Base-by-base conservation (phyloP, 2,329 filamentous ascomycete species). In the Hypocrella siamensis region DNA sequence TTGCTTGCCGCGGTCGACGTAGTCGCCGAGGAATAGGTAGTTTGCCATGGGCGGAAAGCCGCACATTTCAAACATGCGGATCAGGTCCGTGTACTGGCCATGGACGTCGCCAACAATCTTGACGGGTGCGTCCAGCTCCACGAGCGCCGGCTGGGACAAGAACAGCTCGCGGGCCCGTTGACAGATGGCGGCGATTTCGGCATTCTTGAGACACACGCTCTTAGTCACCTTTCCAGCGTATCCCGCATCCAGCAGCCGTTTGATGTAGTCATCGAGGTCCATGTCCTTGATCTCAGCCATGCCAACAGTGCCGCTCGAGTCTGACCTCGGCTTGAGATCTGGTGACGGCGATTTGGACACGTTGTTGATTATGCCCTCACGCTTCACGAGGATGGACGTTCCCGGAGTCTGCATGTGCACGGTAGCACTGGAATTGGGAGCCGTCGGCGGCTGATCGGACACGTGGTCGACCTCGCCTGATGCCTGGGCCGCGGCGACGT, bases 41-140 rank as follows among this genome's bases (percentile, higher is more conserved):
- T 96, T 96, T 25, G 85, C 74, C 39, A 72, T 79, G 2, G 88
- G 88, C 6, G 88, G 88, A 48, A 94, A 96, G 5, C 88, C 88
- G 51, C 88, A 94, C 86, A 94, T 94, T 55, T 96, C 88, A 48
- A 96, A 96, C 70, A 96, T 83, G 40, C 88, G 77, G 47, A 96
- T 92, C 31, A 96, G 62, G 54, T 96, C 88, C 9, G 85, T 93
- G 54, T 93, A 96, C 56, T 96, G 88, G 31, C 88, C 88, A 52
- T 96, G 88, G 11, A 96, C 84, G 51, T 96, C 88, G 31, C 88
- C 88, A 18, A 96, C 90, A 46, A 98, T 92, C 61, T 98, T 98
- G 48, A 98, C 90, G 0, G 90, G 88, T 4, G 90, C 83, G 40
- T 88, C 79, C 28, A 98, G 69, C 57, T 98, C 90, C 35, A 98